phyloP scores from a whole-genome alignment of 2,329 filamentous ascomycete species.

The Rhynchosporium graminicola region DNA sequence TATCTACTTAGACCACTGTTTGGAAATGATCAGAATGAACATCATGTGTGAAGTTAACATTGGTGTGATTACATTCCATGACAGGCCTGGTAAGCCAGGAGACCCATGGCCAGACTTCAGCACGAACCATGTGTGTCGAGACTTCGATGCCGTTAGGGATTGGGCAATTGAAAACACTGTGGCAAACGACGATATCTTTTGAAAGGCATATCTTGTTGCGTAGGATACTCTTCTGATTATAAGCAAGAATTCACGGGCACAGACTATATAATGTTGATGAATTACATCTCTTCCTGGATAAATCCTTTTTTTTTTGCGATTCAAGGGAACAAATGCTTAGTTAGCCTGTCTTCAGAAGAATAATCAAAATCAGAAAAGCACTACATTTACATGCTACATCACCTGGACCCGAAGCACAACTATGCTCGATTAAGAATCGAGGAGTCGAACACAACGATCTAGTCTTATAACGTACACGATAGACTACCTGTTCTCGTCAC shows the following conservation, averaged over 20 bases:
- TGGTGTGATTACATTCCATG: constrained; percentile 53
- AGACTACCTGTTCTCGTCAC: too few relatives aligned
- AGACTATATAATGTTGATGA: not conserved
- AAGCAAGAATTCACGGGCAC: not conserved
- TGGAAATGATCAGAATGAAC: constrained; percentile 51
- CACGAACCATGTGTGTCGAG: constrained; percentile 52
- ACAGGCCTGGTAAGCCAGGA: constrained; percentile 40
- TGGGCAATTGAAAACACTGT: constrained; percentile 54
- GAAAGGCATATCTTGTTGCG: not conserved
- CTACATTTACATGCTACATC: too few relatives aligned
- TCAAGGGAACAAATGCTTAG: too few relatives aligned
- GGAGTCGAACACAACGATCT: too few relatives aligned
- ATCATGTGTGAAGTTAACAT: constrained; percentile 56
- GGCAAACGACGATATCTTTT: constrained; percentile 25
- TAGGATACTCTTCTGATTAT: not conserved
- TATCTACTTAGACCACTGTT: constrained; percentile 47
- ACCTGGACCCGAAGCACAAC: too few relatives aligned
- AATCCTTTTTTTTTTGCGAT: too few relatives aligned
- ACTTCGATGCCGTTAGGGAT: constrained; percentile 50
- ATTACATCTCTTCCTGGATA: too few relatives aligned
- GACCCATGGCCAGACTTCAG: constrained; percentile 46
- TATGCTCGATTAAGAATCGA: too few relatives aligned
- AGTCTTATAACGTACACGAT: too few relatives aligned
- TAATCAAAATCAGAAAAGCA: too few relatives aligned
- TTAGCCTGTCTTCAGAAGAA: too few relatives aligned